Conservation (phyloP, 805 yeast species). For the Candida peoriensis region DNA sequence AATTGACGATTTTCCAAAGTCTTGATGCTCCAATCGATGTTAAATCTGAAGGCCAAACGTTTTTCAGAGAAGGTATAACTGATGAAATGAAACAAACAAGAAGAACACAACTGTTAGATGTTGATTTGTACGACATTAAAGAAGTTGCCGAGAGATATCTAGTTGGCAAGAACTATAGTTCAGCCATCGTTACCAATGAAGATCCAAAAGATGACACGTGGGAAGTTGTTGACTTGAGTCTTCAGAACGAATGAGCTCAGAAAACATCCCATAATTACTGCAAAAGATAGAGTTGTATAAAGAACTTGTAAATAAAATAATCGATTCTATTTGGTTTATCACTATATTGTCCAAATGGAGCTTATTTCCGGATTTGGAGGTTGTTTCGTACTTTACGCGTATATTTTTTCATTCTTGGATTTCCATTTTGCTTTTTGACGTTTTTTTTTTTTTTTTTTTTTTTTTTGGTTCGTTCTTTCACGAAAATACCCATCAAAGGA, state of each 20-base stretch:
- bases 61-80: constrained; percentile 64
- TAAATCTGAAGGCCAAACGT: constrained; percentile 65
- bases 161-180: constrained; percentile 24
- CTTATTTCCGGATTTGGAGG: background rate
- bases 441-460: no score
- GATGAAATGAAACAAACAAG: constrained; percentile 77
- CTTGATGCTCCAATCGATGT: constrained; percentile 87
- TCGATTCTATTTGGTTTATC: no score
- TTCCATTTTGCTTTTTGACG: no score
- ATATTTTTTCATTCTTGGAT: no score
- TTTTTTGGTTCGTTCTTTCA: no score
- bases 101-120: constrained; percentile 68
- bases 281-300: no score
- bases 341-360: background rate
- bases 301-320: constrained; percentile 1
- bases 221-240: constrained; percentile 18
- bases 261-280: no score
- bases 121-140: constrained; percentile 54
- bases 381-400: constrained; percentile 2
- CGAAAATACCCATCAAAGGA: no score
- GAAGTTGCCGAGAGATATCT: constrained; percentile 67
- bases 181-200: constrained; percentile 41
- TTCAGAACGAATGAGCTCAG: background rate
- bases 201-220: constrained; percentile 13
- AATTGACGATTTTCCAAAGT: constrained; percentile 83